phyloP scores from a whole-genome alignment of 139 green algal species.

The Parachlorella kessleri region DNA sequence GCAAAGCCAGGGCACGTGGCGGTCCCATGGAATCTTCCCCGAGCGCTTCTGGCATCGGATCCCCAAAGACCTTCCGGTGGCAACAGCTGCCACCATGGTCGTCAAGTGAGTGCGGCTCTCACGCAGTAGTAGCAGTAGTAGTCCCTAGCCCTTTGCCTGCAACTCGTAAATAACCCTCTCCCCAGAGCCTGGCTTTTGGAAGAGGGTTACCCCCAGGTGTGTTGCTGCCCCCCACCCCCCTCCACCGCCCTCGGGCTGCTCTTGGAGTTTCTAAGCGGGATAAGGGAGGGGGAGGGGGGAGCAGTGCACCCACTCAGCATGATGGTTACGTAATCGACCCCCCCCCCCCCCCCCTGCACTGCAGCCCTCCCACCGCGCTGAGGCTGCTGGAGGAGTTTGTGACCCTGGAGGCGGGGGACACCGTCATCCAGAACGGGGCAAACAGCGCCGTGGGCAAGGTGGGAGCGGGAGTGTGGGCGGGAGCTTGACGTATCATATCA shows the following conservation, averaged over 20 bases:
- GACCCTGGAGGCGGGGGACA: slow-evolving; percentile 75
- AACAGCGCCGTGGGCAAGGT: slow-evolving; percentile 85
- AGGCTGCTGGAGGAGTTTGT: slow-evolving; percentile 84
- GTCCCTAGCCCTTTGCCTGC: too few species aligned
- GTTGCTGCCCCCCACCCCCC: too few species aligned
- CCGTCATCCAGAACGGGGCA: slow-evolving; percentile 91
- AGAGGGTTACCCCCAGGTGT: too few species aligned
- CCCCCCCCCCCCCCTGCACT: background rate
- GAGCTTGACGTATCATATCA: too few species aligned
- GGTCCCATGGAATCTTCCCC: slow-evolving; percentile 32
- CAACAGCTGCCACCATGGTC: slow-evolving; percentile 39
- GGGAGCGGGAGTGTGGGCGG: too few species aligned
- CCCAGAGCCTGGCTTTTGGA: too few species aligned
- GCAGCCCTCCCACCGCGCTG: slow-evolving; percentile 83
- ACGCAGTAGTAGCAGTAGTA: too few species aligned
- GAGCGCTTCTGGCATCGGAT: slow-evolving; percentile 32
- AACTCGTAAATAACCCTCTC: too few species aligned
- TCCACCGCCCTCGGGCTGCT: too few species aligned
- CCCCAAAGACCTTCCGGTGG: slow-evolving; percentile 36
- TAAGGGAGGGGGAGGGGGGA: background rate
- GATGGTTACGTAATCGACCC: too few species aligned
- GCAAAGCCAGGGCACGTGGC: slow-evolving; percentile 79
- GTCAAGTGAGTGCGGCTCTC: slow-evolving; percentile 15
- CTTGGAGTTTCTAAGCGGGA: background rate
- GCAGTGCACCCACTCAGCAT: too few species aligned